Conservation (phyloP, 176 grass and related monocot species). For the Oryza meridionalis region DNA sequence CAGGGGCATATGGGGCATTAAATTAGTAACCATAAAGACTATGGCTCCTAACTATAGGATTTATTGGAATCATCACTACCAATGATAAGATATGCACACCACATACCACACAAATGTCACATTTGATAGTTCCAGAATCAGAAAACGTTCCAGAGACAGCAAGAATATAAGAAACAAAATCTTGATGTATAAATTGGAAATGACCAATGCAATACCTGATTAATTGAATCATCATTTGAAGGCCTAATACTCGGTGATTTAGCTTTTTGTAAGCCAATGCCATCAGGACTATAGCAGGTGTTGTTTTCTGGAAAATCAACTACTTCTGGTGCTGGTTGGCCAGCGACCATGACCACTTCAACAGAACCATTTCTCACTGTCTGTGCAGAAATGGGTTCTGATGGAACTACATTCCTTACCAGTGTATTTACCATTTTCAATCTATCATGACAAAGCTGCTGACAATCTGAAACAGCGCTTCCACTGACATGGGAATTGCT, state of each 20-base stretch:
- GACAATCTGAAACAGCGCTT: conserved; percentile 1
- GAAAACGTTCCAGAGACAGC: conserved; percentile 12
- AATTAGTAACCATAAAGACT: neutral
- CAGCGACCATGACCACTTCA: conserved; percentile 16
- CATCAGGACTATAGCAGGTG: conserved; percentile 35
- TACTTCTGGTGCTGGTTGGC: conserved; percentile 20
- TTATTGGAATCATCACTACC: neutral
- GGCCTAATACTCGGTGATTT: conserved; percentile 34
- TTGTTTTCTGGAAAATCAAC: conserved; percentile 35
- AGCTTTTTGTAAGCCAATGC: conserved; percentile 10
- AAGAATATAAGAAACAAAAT: neutral
- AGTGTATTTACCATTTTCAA: conserved; percentile 33
- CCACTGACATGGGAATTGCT: conserved; percentile 4
- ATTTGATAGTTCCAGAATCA: neutral
- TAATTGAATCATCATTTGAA: conserved; percentile 35
- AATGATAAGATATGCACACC: neutral
- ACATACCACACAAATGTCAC: neutral
- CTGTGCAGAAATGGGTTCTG: conserved; percentile 17
- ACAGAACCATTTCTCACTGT: conserved; percentile 27
- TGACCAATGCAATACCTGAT: conserved; percentile 43
- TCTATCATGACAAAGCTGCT: conserved; percentile 12
- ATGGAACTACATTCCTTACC: neutral
- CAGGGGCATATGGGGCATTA: neutral
- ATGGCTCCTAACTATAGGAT: neutral
- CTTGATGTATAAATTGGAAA: neutral